Conservation (phyloP, 2,329 filamentous ascomycete species). For the Cyphellophora europaea region DNA sequence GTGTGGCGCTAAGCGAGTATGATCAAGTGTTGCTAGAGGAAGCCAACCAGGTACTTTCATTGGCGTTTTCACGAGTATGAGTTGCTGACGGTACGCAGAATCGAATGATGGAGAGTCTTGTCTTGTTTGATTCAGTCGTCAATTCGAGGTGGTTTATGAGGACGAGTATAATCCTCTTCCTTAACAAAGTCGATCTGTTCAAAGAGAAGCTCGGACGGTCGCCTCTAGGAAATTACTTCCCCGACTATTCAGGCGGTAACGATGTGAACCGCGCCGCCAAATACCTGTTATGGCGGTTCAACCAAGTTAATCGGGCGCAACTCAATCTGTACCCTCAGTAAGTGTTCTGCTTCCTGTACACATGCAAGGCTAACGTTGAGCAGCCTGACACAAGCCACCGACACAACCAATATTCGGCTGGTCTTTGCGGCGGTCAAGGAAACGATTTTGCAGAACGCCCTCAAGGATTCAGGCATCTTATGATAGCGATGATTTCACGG, state of each 20-base stretch:
- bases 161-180: slow-evolving; percentile 95
- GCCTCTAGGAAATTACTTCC: slow-evolving; percentile 89
- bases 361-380: slow-evolving; percentile 18
- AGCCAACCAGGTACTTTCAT: slow-evolving; percentile 71
- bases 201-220: slow-evolving; percentile 86
- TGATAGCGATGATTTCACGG: slow-evolving; percentile 34
- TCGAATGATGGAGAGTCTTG: slow-evolving; percentile 97
- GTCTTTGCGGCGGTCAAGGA: slow-evolving; percentile 98
- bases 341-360: slow-evolving; percentile 29
- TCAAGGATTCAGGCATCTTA: slow-evolving; percentile 96
- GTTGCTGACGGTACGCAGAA: slow-evolving; percentile 52
- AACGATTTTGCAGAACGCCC: slow-evolving; percentile 94
- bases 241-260: slow-evolving; percentile 93
- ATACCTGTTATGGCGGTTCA: slow-evolving; percentile 96
- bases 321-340: slow-evolving; percentile 97
- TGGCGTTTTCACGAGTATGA: slow-evolving; percentile 12
- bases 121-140: slow-evolving; percentile 95
- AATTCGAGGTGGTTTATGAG: slow-evolving; percentile 99
- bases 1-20: slow-evolving; percentile 94
- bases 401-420: slow-evolving; percentile 94
- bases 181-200: slow-evolving; percentile 99
- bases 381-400: slow-evolving; percentile 95
- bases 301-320: slow-evolving; percentile 94
- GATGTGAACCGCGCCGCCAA: slow-evolving; percentile 98
- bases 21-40: slow-evolving; percentile 95